Percentiles rank a stretch among this genome's conserved stretches.
These are phyloP conservation scores for Trametes sp. DNA, from an alignment of 1,284 basidiomycete genomes.

Conservation along the genomic window DNA sequence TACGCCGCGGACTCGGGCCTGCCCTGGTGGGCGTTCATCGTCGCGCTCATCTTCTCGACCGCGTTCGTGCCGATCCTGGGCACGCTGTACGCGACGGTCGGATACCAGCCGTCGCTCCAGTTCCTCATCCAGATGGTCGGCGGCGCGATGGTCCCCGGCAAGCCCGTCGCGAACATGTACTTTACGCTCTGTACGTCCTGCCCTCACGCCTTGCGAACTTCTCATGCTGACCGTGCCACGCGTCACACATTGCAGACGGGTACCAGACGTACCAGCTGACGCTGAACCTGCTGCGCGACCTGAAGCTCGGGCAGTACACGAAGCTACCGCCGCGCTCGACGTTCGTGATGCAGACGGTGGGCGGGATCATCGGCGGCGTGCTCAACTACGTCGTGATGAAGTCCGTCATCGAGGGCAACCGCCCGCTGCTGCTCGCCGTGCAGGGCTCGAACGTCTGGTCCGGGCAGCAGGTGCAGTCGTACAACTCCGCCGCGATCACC, in stretches of 20 bases:
- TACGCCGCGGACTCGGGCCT: slow-evolving; percentile 60
- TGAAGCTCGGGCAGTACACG: slow-evolving; percentile 59
- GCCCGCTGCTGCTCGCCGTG: slow-evolving; percentile 44
- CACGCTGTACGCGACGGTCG: slow-evolving; percentile 55
- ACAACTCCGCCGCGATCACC: slow-evolving; percentile 66
- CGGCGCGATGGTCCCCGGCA: slow-evolving; percentile 47
- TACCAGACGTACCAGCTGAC: slow-evolving; percentile 79
- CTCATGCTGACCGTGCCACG: slow-evolving; percentile 51
- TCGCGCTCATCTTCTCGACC: slow-evolving; percentile 49
- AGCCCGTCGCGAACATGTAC: slow-evolving; percentile 61
- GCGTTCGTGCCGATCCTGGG: slow-evolving; percentile 60
- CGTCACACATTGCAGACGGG: too few relatives aligned
- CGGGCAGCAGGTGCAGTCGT: slow-evolving; percentile 51
- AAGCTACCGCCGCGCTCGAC: slow-evolving; percentile 70
- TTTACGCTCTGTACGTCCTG: slow-evolving; percentile 64
- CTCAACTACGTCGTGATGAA: slow-evolving; percentile 43
- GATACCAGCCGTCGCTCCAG: slow-evolving; percentile 72
- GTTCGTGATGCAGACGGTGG: slow-evolving; percentile 62
- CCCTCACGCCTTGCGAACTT: not conserved
- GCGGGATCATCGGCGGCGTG: slow-evolving; percentile 48
- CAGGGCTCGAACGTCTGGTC: slow-evolving; percentile 58
- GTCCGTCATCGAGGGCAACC: slow-evolving; percentile 37
- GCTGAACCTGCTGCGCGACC: slow-evolving; percentile 72
- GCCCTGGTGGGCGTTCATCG: slow-evolving; percentile 55
- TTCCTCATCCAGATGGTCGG: slow-evolving; percentile 42